phyloP scores from a whole-genome alignment of 768 basidiomycete species.

The Lactarius sp. region DNA sequence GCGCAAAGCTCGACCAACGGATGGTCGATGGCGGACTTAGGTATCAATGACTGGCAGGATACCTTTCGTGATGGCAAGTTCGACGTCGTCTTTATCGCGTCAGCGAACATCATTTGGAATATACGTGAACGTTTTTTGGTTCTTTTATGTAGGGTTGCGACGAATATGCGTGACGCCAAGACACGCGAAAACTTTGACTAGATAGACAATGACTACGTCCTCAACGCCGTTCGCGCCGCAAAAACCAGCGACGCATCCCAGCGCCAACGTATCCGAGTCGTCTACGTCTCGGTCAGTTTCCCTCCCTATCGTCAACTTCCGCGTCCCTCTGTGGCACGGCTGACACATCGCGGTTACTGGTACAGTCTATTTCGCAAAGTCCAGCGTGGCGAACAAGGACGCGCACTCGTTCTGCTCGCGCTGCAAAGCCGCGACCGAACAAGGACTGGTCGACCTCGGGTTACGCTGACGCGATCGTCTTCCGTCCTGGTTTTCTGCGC shows the following conservation, averaged over 20 bases:
- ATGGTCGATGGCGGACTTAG: too few relatives aligned
- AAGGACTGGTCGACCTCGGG: conserved; percentile 56
- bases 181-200: conserved; percentile 62
- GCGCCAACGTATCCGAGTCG: conserved; percentile 53
- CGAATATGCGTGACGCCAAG: conserved; percentile 55
- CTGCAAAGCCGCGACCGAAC: conserved; percentile 76
- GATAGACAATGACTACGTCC: conserved; percentile 58
- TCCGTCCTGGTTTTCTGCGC: conserved; percentile 55
- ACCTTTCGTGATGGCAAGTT: conserved; percentile 50
- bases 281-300: conserved; percentile 63
- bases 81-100: conserved; percentile 74
- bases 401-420: conserved; percentile 50
- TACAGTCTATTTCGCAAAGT: neutral
- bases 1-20: too few relatives aligned
- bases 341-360: conserved; percentile 35
- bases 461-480: conserved; percentile 66
- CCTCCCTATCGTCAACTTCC: neutral
- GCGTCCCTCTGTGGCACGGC: neutral
- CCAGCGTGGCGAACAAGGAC: conserved; percentile 41
- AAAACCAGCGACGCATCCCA: conserved; percentile 47
- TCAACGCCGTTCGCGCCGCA: conserved; percentile 64
- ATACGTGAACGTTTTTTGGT: neutral
- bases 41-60: too few relatives aligned
- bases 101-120: conserved; percentile 27
- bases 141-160: conserved; percentile 47